phyloP scores from a whole-genome alignment of 106 monocot species.

The Hemerocallis citrina region DNA sequence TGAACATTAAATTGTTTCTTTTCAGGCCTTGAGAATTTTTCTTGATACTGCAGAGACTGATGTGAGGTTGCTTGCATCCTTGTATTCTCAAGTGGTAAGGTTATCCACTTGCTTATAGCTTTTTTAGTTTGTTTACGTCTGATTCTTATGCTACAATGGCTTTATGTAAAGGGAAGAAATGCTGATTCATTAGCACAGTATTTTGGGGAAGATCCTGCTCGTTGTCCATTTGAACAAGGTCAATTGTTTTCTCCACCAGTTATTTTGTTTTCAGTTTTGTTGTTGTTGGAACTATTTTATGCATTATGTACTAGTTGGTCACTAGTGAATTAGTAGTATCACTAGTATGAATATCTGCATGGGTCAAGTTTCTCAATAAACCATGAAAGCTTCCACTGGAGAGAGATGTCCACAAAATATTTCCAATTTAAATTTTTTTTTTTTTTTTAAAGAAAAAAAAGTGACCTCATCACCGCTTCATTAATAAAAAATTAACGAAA shows the following conservation, averaged over 20 bases:
- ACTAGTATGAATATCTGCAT: too few species aligned
- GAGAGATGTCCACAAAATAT: too few species aligned
- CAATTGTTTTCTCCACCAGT: neutral
- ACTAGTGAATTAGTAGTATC: too few species aligned
- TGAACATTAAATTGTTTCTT: neutral
- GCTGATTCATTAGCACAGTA: slow-evolving; percentile 92
- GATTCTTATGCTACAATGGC: neutral
- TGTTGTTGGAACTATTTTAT: too few species aligned
- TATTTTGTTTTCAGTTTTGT: too few species aligned
- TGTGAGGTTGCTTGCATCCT: slow-evolving; percentile 77
- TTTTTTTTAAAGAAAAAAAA: too few species aligned
- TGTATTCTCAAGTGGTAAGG: slow-evolving; percentile 96
- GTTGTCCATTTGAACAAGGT: slow-evolving; percentile 97
- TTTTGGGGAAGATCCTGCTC: slow-evolving; percentile 96
- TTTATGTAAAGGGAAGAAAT: slow-evolving; percentile 72
- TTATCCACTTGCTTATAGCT: neutral
- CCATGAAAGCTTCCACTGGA: too few species aligned
- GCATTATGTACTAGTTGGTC: too few species aligned
- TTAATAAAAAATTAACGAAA: too few species aligned
- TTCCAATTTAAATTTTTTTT: too few species aligned
- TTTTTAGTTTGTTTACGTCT: neutral
- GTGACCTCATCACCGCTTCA: too few species aligned
- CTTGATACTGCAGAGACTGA: slow-evolving; percentile 94
- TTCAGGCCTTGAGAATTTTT: slow-evolving; percentile 83
- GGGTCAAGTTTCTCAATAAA: too few species aligned